These are phyloP conservation scores for Coccinonectria pachysandricola DNA, from an alignment of 2,329 filamentous ascomycete genomes.

Conservation along the genomic window DNA sequence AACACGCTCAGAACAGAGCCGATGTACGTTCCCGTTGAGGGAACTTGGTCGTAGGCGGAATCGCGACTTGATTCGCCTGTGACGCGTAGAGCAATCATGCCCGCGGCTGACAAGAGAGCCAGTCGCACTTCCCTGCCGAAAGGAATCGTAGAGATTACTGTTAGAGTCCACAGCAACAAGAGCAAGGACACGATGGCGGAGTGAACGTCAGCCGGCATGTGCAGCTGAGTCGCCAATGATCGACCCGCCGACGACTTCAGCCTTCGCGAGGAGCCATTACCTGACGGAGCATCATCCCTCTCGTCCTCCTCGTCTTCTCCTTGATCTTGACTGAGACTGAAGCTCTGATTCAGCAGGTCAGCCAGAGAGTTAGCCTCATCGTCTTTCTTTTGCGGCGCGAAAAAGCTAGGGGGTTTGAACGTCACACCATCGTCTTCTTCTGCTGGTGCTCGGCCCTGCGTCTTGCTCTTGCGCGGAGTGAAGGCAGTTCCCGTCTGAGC, in stretches of 20 bases:
- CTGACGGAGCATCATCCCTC: no score
- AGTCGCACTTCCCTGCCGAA: slow-evolving; percentile 19
- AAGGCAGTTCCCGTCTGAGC: slow-evolving; percentile 38
- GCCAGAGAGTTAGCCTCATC: slow-evolving; percentile 35
- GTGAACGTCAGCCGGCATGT: slow-evolving; percentile 9
- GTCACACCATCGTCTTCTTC: slow-evolving; percentile 22
- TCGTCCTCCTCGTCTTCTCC: slow-evolving; percentile 3
- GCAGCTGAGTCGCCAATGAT: slow-evolving; percentile 1
- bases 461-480: slow-evolving; percentile 29
- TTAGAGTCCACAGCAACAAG: slow-evolving; percentile 18
- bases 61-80: slow-evolving; percentile 18
- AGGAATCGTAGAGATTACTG: slow-evolving; percentile 10
- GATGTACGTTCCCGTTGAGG: slow-evolving; percentile 12
- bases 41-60: slow-evolving; percentile 5
- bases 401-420: slow-evolving; percentile 53
- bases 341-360: slow-evolving; percentile 34
- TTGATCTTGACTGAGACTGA: slow-evolving; percentile 27
- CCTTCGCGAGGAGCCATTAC: slow-evolving; percentile 1
- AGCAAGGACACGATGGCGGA: slow-evolving; percentile 13
- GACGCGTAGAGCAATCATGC: slow-evolving; percentile 20
- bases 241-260: not conserved
- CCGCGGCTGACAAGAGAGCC: slow-evolving; percentile 17
- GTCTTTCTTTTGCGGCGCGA: slow-evolving; percentile 34
- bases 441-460: slow-evolving; percentile 2
- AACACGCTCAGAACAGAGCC: slow-evolving; percentile 20